Base-by-base conservation (phyloP, 148 eudicot species). In the Nepenthes mirabilis region DNA sequence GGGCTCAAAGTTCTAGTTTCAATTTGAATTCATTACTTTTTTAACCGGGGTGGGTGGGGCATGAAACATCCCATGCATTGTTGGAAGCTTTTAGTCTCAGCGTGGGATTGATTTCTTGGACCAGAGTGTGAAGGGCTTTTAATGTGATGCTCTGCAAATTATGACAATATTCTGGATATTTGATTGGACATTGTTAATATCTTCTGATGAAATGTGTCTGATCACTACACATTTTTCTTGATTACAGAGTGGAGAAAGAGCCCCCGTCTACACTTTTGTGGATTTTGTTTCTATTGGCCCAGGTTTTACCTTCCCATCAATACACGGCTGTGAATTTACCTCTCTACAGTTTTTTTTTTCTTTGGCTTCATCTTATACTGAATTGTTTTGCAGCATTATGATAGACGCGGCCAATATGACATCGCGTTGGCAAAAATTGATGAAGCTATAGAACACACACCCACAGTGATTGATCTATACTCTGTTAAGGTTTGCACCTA, bases 181-280 rank as follows among this genome's bases (percentile, higher is more conserved):
- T 23, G 23, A 23, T 23, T 23, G 4, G 45, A 40, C 6, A 8
- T 40, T 40, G 45, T 8, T 8, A 40, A 40, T 40, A 3, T 40
- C 6, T 40, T 4, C 45, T 40, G 45, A 40, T 3, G 0, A 40
- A 40, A 40, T 3, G 4, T 40, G 45, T 40, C 8, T 40, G 45
- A 40, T 8, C 45, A 40, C 45, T 40, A 4, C 8, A 8, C 1
- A 60, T 11, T 49, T 12, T 49, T 1, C 10, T 34, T 64, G 59
- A 49, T 56, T 76, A 56, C 82, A 94, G 99, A 52, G 52, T 57
- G 50, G 93, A 84, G 47, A 87, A 82, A 77, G 99, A 86, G 72
- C 95, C 90, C 49, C 99, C 99, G 57, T 89, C 97, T 61, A 89
- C 97, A 34, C 81, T 82, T 65, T 62, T 94, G 82, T 94, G 97